Conservation (phyloP, 31 red algal genomes). For the Asparagopsis taxiformis region DNA sequence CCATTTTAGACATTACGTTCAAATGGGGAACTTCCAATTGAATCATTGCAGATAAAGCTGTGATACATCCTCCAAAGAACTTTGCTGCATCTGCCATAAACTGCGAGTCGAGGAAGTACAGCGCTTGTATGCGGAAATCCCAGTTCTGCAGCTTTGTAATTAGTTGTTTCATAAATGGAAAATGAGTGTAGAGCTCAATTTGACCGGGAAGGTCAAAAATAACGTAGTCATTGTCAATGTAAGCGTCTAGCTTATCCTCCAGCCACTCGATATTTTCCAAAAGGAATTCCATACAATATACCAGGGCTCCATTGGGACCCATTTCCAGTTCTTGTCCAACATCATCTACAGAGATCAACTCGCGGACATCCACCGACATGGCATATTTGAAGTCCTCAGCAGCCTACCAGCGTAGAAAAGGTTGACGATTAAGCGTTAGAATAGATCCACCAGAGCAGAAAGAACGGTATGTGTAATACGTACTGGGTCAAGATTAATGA, state of each 20-base stretch:
- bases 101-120: slow-evolving; percentile 89
- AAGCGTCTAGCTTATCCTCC: slow-evolving; percentile 63
- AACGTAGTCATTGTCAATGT: slow-evolving; percentile 87
- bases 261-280: slow-evolving; percentile 89
- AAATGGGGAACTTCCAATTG: slow-evolving; percentile 89
- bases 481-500: slow-evolving; percentile 96
- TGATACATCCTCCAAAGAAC: slow-evolving; percentile 85
- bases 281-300: slow-evolving; percentile 96
- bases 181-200: slow-evolving; percentile 93
- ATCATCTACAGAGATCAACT: slow-evolving; percentile 86
- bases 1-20: slow-evolving; percentile 91
- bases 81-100: slow-evolving; percentile 83
- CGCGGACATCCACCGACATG: slow-evolving; percentile 75
- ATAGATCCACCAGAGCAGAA: neutral
- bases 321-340: slow-evolving; percentile 73
- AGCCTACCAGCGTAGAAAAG: slow-evolving; percentile 17
- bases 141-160: slow-evolving; percentile 41
- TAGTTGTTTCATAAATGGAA: slow-evolving; percentile 80
- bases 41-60: slow-evolving; percentile 91
- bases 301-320: slow-evolving; percentile 92
- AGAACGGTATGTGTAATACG: slow-evolving; percentile 5
- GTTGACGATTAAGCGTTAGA: neutral
- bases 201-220: slow-evolving; percentile 95
- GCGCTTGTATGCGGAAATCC: slow-evolving; percentile 69
- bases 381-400: slow-evolving; percentile 81